Evolutionary conservation across 2,329 filamentous ascomycete species (phyloP), one percentile per base, ranked within the genome.

Genomic region (Cercospora brassicicola): DNA sequence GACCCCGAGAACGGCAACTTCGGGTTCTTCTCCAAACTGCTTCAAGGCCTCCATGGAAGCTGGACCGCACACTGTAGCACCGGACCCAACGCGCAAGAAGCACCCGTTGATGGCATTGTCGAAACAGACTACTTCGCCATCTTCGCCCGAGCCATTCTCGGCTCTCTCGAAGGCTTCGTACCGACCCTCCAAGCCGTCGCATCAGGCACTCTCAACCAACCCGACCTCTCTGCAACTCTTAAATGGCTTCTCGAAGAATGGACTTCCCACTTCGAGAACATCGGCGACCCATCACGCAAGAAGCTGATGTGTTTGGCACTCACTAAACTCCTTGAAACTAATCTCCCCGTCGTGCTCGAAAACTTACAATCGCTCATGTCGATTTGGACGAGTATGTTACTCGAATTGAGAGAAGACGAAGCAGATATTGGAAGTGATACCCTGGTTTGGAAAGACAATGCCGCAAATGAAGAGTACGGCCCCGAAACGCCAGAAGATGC

Each of bases 111-210:
- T 73, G 88, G 89, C 11, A 85, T 93, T 10, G 89, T 91, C 0
- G 89, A 97, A 76, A 91, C 91, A 0, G 92, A 97, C 76, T 97
- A 96, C 78, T 91, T 96, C 76, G 87, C 88, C 4, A 88, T 98
- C 2, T 84, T 99, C 2, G 90, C 92, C 1, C 90, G 94, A 1
- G 85, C 98, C 15, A 87, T 90, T 0, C 81, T 96, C 2, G 89
- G 89, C 0, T 90, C 91, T 42, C 92, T 94, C 0, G 80, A 80
- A 2, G 82, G 91, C 1, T 90, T 97, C 72, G 82, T 89, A 11
- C 81, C 84, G 56, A 85, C 84, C 0, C 75, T 87, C 4, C 83
- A 86, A 18, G 72, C 72, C 1, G 70, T 73, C 1, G 71, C 73
- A 2, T 64, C 70, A 20, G 26, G 65, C 45, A 33, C 65, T 33